A percentile compares a stretch with the other conserved stretches of the same genome.
Evolutionary conservation across 2,329 filamentous ascomycete species (phyloP).

Genomic region (Beauveria scarabaeidicola): DNA sequence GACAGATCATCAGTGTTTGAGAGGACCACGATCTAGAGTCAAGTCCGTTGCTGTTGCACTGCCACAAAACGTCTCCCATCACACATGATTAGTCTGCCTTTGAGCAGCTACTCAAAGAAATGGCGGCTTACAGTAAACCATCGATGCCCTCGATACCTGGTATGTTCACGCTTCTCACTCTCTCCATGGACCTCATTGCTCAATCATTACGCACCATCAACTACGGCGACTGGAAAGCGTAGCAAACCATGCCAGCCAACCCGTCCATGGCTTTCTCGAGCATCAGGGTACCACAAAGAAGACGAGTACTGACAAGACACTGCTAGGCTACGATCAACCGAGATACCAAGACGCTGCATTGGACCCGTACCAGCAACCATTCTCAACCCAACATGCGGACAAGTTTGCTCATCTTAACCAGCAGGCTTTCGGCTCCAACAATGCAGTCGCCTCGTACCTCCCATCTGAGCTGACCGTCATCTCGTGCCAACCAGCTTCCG

Average conservation of each 20-base stretch:
- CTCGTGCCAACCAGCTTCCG: constrained; percentile 61
- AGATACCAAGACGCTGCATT: constrained; percentile 51
- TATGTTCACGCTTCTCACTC: constrained; percentile 44
- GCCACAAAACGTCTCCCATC: neutral
- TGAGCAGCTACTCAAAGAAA: constrained; percentile 15
- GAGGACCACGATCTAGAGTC: neutral
- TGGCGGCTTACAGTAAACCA: constrained; percentile 62
- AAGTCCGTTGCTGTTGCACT: neutral
- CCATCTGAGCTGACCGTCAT: constrained; percentile 52
- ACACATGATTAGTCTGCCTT: neutral
- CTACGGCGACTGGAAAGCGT: neutral
- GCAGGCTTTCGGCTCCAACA: constrained; percentile 51
- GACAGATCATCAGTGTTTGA: neutral
- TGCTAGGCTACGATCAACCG: constrained; percentile 49
- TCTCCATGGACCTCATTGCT: too few species aligned
- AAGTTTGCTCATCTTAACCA: constrained; percentile 46
- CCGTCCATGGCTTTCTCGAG: neutral
- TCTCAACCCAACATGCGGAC: constrained; percentile 35
- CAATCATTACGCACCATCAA: too few species aligned
- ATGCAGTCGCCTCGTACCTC: constrained; percentile 59
- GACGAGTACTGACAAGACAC: neutral
- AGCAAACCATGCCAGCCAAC: neutral
- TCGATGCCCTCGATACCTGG: constrained; percentile 72
- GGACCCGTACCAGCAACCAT: constrained; percentile 43
- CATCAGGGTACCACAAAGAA: neutral